phyloP scores from a whole-genome alignment of 148 eudicot genomes.

The Suaeda aralocaspica region DNA sequence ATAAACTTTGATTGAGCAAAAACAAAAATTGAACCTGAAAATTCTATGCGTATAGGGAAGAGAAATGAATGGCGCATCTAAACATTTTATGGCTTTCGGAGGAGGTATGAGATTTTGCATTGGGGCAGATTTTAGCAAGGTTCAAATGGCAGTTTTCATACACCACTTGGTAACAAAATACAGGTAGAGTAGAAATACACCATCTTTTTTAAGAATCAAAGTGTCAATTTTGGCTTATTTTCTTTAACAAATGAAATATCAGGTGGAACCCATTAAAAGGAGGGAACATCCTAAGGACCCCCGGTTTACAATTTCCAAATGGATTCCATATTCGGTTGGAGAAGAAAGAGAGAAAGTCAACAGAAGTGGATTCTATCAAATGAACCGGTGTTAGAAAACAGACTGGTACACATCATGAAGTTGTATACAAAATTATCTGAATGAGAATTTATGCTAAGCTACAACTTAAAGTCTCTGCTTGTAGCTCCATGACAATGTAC shows the following conservation, averaged over 20 bases:
- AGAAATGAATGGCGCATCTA: slow-evolving; percentile 55
- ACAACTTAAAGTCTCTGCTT: too few relatives aligned
- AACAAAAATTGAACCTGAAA: neutral
- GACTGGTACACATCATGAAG: too few relatives aligned
- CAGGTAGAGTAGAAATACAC: slow-evolving; percentile 39
- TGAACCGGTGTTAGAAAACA: too few relatives aligned
- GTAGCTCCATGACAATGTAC: too few relatives aligned
- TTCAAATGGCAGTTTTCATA: slow-evolving; percentile 74
- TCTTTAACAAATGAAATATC: slow-evolving; percentile 29
- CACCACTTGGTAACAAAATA: slow-evolving; percentile 73
- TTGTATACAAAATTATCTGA: too few relatives aligned
- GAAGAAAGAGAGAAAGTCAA: slow-evolving; percentile 26
- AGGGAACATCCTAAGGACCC: slow-evolving; percentile 64
- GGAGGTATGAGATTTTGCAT: slow-evolving; percentile 88
- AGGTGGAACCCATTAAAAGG: slow-evolving; percentile 64
- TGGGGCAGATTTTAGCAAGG: slow-evolving; percentile 74
- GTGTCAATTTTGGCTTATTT: too few relatives aligned
- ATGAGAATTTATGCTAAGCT: too few relatives aligned
- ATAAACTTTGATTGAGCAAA: neutral
- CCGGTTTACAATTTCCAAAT: slow-evolving; percentile 70
- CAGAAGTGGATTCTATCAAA: slow-evolving; percentile 6
- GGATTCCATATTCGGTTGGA: slow-evolving; percentile 53
- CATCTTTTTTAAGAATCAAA: neutral
- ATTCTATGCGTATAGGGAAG: slow-evolving; percentile 37
- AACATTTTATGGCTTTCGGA: slow-evolving; percentile 85